Evolutionary conservation across 139 green algal species (phyloP), one percentile per base, ranked within the genome.

Genomic region (Picochlorum sp.): DNA sequence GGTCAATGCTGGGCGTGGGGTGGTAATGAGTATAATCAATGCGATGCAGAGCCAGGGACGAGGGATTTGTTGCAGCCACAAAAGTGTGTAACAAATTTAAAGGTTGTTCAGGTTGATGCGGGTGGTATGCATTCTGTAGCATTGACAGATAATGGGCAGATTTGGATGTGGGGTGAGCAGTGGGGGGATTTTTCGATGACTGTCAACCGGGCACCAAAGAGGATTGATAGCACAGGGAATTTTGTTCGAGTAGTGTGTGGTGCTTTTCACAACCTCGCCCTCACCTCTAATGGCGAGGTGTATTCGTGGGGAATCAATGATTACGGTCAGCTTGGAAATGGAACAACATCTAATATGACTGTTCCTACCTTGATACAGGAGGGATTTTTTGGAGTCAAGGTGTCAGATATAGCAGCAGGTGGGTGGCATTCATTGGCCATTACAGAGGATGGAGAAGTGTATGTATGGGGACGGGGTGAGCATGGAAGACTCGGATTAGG

Each of bases 11-110:
- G 74, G 67, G 74, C 81, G 3, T 90, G 85, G 81, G 87, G 88
- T 8, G 91, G 91, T 49, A 96, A 97, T 68, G 90, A 97, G 75
- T 97, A 97, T 65, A 69, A 76, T 37, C 90, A 97, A 79, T 91
- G 83, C 58, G 79, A 72, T 30, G 32, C 72, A 15, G 62, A 78
- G 7, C 24, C 62, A 14, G 69, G 60, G 6, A 51, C 72, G 49
- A 61, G 79, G 1, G 84, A 95, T 69, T 66, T 95, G 1, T 37
- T 78, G 23, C 38, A 61, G 8, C 85, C 87, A 4, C 57, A 66
- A 28, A 75, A 65, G 6, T 86, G 75, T 59, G 50, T 92, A 30
- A 68, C 61, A 2, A 44, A 62, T 47, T 20, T 80, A 9, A 52
- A 54, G 9, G 73, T 89, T 16, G 58, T 69, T 6, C 84, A 93